phyloP scores from a whole-genome alignment of 2,329 filamentous ascomycete species.

The Fusarium temperatum region DNA sequence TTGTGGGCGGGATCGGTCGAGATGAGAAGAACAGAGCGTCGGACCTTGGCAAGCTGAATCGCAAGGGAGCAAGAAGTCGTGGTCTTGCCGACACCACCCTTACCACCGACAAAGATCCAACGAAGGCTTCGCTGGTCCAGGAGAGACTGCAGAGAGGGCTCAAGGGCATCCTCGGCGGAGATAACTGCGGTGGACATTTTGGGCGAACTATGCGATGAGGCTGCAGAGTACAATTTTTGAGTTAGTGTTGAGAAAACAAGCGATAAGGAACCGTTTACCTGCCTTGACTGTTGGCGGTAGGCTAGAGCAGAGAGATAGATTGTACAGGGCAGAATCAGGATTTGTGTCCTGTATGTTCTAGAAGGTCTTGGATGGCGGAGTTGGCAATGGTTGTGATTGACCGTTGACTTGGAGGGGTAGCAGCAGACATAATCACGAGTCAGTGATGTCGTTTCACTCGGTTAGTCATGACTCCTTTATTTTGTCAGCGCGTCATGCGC shows the following conservation, averaged over 20 bases:
- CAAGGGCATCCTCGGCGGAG: conserved; percentile 75
- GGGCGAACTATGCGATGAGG: neutral
- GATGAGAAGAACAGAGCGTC: conserved; percentile 96
- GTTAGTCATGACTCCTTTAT: conserved; percentile 5
- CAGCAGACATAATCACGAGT: conserved; percentile 13
- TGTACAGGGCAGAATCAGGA: conserved; percentile 19
- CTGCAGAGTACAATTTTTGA: neutral
- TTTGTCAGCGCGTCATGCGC: neutral
- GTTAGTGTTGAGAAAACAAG: neutral
- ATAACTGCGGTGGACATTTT: conserved; percentile 53
- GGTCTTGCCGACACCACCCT: conserved; percentile 98
- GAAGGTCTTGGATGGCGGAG: conserved; percentile 40
- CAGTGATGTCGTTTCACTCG: neutral
- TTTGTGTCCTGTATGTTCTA: conserved; percentile 36
- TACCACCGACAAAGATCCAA: conserved; percentile 99
- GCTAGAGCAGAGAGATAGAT: neutral
- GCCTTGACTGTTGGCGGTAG: neutral
- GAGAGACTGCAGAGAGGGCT: conserved; percentile 92
- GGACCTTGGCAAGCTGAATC: conserved; percentile 94
- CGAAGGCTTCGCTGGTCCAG: conserved; percentile 94
- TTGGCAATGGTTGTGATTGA: conserved; percentile 7
- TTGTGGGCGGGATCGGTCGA: conserved; percentile 99
- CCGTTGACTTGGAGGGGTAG: conserved; percentile 32
- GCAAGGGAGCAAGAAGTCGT: conserved; percentile 99
- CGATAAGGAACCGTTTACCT: neutral